Percentiles rank a stretch among this genome's conserved stretches.
phyloP scores from a whole-genome alignment of 2,329 filamentous ascomycete genomes.

The Erysiphe neolycopersici region DNA sequence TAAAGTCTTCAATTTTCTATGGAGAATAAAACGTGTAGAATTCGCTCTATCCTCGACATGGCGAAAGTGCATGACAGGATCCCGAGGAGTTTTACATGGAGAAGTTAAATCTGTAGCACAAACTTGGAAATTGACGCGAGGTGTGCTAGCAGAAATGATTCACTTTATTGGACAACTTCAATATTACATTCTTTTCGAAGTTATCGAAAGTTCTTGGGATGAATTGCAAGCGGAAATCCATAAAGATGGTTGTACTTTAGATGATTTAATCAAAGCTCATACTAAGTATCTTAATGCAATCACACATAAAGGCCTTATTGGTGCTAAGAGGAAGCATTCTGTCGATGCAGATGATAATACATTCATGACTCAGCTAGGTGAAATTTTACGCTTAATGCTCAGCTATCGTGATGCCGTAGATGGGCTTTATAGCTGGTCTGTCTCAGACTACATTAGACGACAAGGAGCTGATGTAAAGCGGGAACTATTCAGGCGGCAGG shows the following conservation, averaged over 20 bases:
- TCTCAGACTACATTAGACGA: slow-evolving; percentile 77
- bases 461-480: slow-evolving; percentile 59
- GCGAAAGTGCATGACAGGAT: slow-evolving; percentile 87
- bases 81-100: slow-evolving; percentile 67
- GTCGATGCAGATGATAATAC: slow-evolving; percentile 30
- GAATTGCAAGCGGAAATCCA: slow-evolving; percentile 60
- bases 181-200: slow-evolving; percentile 96
- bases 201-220: slow-evolving; percentile 90
- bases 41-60: slow-evolving; percentile 78
- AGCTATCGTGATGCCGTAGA: slow-evolving; percentile 83
- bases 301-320: slow-evolving; percentile 82
- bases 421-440: slow-evolving; percentile 78
- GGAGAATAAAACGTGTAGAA: slow-evolving; percentile 93
- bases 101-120: slow-evolving; percentile 40
- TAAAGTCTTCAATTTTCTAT: slow-evolving; percentile 97
- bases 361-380: slow-evolving; percentile 76
- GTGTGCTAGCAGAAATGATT: slow-evolving; percentile 86
- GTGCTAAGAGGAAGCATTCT: slow-evolving; percentile 29
- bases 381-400: slow-evolving; percentile 83
- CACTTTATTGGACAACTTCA: slow-evolving; percentile 94
- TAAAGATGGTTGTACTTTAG: slow-evolving; percentile 69
- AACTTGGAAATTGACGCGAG: slow-evolving; percentile 77
- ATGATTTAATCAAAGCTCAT: slow-evolving; percentile 84
- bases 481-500: slow-evolving; percentile 20
- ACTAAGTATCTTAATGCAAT: slow-evolving; percentile 77